Percentiles rank a stretch among this genome's conserved stretches.
Conservation (phyloP, 176 grass and related monocot species). For the Oryza australiensis region DNA sequence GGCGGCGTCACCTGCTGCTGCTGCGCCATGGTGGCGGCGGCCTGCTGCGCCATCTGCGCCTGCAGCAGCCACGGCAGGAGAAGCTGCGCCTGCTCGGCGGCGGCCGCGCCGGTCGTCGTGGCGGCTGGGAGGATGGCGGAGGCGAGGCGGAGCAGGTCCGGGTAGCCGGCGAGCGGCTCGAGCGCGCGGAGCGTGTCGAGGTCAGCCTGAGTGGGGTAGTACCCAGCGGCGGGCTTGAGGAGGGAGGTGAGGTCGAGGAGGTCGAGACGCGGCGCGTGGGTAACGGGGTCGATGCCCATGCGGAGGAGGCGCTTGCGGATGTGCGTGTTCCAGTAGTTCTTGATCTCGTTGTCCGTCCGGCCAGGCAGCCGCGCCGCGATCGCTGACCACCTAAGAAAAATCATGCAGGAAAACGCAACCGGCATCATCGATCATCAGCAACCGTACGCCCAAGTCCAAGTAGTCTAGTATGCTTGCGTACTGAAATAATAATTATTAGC, state of each 20-base stretch:
- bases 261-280: constrained; percentile 78
- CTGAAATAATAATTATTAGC: neutral
- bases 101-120: neutral
- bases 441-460: neutral
- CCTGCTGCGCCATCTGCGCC: constrained; percentile 46
- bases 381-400: constrained; percentile 75
- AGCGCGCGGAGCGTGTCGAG: constrained; percentile 63
- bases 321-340: constrained; percentile 99
- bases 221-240: constrained; percentile 48
- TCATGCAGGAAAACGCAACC: neutral
- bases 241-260: constrained; percentile 77
- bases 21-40: neutral
- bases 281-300: constrained; percentile 92
- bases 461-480: neutral
- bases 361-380: constrained; percentile 92
- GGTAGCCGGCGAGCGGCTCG: constrained; percentile 63
- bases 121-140: constrained; percentile 35
- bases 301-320: constrained; percentile 86
- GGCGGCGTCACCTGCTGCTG: constrained; percentile 8
- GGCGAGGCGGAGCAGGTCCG: constrained; percentile 66
- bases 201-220: constrained; percentile 68
- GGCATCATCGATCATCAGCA: neutral
- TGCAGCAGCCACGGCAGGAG: constrained; percentile 47
- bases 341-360: constrained; percentile 98
- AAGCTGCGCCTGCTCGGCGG: neutral